Conservation (phyloP, 2,329 filamentous ascomycete genomes). For the Penicillium sp. region DNA sequence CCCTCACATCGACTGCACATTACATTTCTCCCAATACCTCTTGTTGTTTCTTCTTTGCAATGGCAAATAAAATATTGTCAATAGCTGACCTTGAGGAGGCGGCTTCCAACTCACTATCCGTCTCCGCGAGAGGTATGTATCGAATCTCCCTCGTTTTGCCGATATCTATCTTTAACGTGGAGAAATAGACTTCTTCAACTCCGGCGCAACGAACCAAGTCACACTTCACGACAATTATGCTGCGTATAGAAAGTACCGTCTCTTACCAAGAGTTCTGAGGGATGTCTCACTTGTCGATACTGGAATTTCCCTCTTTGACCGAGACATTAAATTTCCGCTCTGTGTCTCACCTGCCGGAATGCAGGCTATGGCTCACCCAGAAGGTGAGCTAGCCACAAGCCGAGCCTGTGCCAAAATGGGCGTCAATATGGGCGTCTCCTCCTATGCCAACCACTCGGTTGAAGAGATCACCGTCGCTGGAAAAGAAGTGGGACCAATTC, state of each 20-base stretch:
- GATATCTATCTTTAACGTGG: constrained; percentile 1
- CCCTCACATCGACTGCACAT: not conserved
- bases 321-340: constrained; percentile 49
- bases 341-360: constrained; percentile 56
- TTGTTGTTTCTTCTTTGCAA: not conserved
- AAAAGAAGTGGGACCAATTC: constrained; percentile 19
- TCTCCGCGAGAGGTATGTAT: constrained; percentile 15
- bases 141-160: not conserved
- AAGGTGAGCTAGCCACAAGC: constrained; percentile 54
- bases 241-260: constrained; percentile 52
- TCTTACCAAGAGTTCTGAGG: constrained; percentile 47
- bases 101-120: constrained; percentile 13
- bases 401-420: constrained; percentile 46
- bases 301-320: constrained; percentile 46
- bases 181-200: constrained; percentile 55
- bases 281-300: constrained; percentile 47
- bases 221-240: constrained; percentile 52
- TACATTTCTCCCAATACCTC: not conserved
- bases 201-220: constrained; percentile 46
- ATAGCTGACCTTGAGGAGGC: constrained; percentile 20
- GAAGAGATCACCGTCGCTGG: constrained; percentile 47
- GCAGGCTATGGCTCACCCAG: constrained; percentile 53
- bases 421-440: constrained; percentile 52
- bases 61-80: constrained; percentile 18
- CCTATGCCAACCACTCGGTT: constrained; percentile 47